Conservation (phyloP, 352 stramenopile genomes). For the Blastocystis sp. region DNA sequence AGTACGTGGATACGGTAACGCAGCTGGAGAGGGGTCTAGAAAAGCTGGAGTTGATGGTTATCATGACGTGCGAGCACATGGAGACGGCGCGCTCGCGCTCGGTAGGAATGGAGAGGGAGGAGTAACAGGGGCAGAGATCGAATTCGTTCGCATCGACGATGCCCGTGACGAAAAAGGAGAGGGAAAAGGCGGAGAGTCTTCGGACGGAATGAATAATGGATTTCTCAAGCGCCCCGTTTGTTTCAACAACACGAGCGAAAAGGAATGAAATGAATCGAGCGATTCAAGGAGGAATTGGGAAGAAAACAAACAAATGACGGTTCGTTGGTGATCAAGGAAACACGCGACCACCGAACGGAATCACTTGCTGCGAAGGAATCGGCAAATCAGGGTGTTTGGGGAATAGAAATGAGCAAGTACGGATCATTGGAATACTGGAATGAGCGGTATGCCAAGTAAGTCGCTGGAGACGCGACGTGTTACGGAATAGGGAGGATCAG, state of each 20-base stretch:
- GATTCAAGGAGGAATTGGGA: background rate
- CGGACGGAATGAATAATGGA: background rate
- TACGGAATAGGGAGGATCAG: slow-evolving; percentile 32
- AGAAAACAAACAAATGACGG: background rate
- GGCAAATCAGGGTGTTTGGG: background rate
- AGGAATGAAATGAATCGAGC: background rate
- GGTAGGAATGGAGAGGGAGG: background rate
- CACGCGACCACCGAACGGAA: background rate
- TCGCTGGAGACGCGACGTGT: background rate
- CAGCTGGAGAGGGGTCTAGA: slow-evolving; percentile 17
- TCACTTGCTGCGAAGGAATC: background rate
- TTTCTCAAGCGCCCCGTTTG: background rate
- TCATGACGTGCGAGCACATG: slow-evolving; percentile 24
- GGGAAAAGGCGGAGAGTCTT: background rate
- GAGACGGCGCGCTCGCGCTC: background rate
- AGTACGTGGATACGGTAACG: slow-evolving; percentile 5
- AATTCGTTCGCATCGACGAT: slow-evolving; percentile 23
- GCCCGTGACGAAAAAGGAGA: slow-evolving; percentile 48
- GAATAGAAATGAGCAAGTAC: slow-evolving; percentile 60
- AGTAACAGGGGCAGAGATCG: slow-evolving; percentile 20
- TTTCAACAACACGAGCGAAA: no score
- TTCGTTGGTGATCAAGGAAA: slow-evolving; percentile 56
- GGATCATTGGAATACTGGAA: slow-evolving; percentile 72
- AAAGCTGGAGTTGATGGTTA: slow-evolving; percentile 5
- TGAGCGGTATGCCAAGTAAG: slow-evolving; percentile 71